phyloP scores from a whole-genome alignment of 495 filamentous ascomycete species.

The Aspergillus heteromorphus region DNA sequence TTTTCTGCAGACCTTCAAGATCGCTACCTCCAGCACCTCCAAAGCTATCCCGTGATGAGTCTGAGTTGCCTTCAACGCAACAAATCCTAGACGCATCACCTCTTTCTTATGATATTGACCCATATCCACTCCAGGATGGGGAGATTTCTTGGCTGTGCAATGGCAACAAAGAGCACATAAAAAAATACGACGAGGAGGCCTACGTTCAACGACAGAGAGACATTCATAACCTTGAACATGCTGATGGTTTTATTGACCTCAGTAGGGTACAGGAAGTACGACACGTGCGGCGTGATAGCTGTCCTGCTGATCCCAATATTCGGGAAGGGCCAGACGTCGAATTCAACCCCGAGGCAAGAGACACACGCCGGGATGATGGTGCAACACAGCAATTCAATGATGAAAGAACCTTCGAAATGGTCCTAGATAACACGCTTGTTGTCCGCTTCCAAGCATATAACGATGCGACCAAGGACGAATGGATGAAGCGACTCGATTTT shows the following conservation, averaged over 20 bases:
- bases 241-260: constrained; percentile 66
- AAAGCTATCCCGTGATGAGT: constrained; percentile 35
- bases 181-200: constrained; percentile 54
- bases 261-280: constrained; percentile 54
- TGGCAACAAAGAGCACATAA: constrained; percentile 37
- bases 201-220: constrained; percentile 58
- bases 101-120: constrained; percentile 58
- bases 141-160: constrained; percentile 55
- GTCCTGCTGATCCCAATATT: constrained; percentile 46
- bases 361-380: constrained; percentile 49
- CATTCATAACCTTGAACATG: constrained; percentile 50
- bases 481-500: constrained; percentile 55
- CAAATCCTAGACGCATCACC: constrained; percentile 56
- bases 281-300: constrained; percentile 44
- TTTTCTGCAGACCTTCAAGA: constrained; percentile 62
- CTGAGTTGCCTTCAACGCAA: constrained; percentile 49
- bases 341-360: constrained; percentile 40
- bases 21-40: constrained; percentile 64
- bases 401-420: constrained; percentile 58
- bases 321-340: constrained; percentile 45
- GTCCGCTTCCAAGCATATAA: constrained; percentile 65
- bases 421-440: constrained; percentile 57
- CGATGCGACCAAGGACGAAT: constrained; percentile 52
- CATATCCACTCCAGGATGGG: constrained; percentile 52
- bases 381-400: constrained; percentile 48